Conservation (phyloP, 2,329 filamentous ascomycete species). For the Apiospora marii region DNA sequence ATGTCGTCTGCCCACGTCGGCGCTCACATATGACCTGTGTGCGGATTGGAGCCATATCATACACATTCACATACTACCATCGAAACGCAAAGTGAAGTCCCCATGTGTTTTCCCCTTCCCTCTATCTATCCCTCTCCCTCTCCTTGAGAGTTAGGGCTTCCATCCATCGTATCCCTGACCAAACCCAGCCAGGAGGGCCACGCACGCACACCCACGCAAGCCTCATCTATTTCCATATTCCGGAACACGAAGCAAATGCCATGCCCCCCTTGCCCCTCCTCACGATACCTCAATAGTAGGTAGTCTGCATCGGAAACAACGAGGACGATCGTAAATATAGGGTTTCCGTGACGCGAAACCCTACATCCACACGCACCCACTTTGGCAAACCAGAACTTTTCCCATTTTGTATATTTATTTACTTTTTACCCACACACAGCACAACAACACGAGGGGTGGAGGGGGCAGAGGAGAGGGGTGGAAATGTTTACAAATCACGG, state of each 20-base stretch:
- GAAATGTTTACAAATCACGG: not conserved
- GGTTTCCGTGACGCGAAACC: not conserved
- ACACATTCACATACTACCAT: not conserved
- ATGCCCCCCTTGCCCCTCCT: not conserved
- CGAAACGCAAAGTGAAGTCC: not conserved
- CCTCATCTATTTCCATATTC: not conserved
- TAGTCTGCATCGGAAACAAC: not conserved
- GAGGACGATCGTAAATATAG: not conserved
- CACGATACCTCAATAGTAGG: not conserved
- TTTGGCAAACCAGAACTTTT: not conserved
- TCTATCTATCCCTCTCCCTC: not conserved
- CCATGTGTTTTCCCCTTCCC: not conserved
- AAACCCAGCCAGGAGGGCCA: not conserved
- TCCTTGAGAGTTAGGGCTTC: not conserved
- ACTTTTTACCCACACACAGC: not conserved
- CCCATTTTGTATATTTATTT: not conserved
- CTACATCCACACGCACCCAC: not conserved
- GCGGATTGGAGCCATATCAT: not conserved
- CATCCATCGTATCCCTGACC: not conserved
- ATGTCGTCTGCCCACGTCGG: too few relatives aligned
- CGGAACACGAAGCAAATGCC: not conserved
- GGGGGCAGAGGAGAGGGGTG: too few relatives aligned
- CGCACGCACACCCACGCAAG: not conserved
- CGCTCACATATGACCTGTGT: not conserved
- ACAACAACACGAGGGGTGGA: too few relatives aligned